Conservation (phyloP, 345 rosid genomes). For the Lumnitzera racemosa region DNA sequence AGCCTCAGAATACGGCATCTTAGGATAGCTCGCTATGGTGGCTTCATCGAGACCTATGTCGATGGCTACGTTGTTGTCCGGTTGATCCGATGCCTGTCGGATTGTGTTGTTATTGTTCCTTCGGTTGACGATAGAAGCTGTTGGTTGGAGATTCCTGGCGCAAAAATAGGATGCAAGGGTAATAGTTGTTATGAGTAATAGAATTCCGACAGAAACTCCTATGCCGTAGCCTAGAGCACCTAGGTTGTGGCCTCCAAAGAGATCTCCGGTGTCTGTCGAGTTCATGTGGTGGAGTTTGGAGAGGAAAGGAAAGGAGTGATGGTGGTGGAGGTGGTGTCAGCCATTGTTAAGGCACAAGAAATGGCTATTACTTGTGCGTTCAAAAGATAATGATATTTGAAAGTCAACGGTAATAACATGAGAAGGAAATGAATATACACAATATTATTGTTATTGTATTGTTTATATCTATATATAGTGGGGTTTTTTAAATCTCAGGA, state of each 20-base stretch:
- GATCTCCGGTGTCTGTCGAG: constrained; percentile 1
- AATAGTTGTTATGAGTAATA: constrained; percentile 33
- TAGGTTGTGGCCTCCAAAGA: constrained; percentile 15
- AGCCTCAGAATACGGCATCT: constrained; percentile 59
- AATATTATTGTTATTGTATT: too few relatives aligned
- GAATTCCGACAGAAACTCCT: constrained; percentile 34
- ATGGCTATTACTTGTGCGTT: constrained; percentile 8
- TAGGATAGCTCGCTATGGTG: constrained; percentile 66
- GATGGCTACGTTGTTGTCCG: constrained; percentile 8
- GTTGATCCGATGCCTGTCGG: constrained; percentile 9
- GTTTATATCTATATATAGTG: too few relatives aligned
- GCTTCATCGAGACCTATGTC: constrained; percentile 68
- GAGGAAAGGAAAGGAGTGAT: neutral
- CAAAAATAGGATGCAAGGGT: constrained; percentile 37
- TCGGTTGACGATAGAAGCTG: neutral
- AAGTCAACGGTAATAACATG: constrained; percentile 36
- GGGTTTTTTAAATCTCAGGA: too few relatives aligned
- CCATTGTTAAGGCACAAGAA: constrained; percentile 21
- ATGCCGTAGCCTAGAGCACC: constrained; percentile 39
- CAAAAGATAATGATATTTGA: neutral
- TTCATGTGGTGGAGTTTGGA: constrained; percentile 13
- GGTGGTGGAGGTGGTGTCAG: constrained; percentile 15
- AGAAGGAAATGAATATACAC: neutral
- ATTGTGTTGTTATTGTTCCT: constrained; percentile 7
- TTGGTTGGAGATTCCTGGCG: constrained; percentile 13